Evolutionary conservation across 306 rosid species (phyloP), one percentile per base, ranked within the genome.

Genomic region (Begonia peltatifolia): DNA sequence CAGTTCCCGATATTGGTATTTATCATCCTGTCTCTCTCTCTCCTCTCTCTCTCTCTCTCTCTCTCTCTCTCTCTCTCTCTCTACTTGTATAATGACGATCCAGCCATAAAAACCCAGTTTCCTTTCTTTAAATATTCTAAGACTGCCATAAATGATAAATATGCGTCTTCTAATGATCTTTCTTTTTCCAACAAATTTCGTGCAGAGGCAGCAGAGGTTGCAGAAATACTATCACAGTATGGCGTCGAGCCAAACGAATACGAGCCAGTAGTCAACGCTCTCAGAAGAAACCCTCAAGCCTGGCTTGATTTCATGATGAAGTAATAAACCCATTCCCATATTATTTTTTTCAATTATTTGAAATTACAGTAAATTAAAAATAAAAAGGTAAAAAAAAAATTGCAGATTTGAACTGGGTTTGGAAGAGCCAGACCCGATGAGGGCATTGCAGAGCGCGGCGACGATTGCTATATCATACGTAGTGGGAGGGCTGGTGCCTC

Each of bases 241-340:
- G 80, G 80, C 16, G 73, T 56, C 9, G 73, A 70, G 35, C 59
- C 76, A 60, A 76, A 75, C 63, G 80, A 75, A 56, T 75, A 89
- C 62, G 79, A 64, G 4, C 95, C 97, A 0, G 90, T 89, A 38
- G 90, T 89, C 22, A 76, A 41, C 54, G 87, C 97, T 62, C 84
- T 89, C 1, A 78, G 93, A 63, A 89, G 78, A 59, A 89, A 74
- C 11, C 97, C 97, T 30, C 74, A 84, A 56, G 89, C 95, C 13
- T 89, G 97, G 97, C 78, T 89, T 52, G 95, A 89, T 68, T 89
- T 89, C 87, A 89, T 89, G 97, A 89, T 89, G 97, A 89, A 84
- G 95, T 84, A 74, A 68, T 43, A 9, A n/a, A 36, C 49, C 18
- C 56, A 9, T 17, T 12, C 41, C 2, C 62, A n/a, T n/a, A n/a